Evolutionary conservation across 2,329 filamentous ascomycete species (phyloP), one percentile per base, ranked within the genome.

Genomic region (Calonectria hawksworthii): DNA sequence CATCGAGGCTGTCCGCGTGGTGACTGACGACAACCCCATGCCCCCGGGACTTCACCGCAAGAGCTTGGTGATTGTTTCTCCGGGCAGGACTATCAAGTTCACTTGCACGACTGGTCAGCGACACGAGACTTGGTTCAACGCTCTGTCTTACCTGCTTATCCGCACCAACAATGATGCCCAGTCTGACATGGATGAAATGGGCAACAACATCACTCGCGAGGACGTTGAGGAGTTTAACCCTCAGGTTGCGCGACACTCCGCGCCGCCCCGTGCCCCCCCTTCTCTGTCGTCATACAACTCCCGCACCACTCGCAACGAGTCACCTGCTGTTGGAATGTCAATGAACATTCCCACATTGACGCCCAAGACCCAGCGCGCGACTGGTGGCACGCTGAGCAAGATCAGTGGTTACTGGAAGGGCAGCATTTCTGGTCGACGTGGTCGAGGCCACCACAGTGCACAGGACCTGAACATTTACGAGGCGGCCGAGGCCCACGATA

Each of bases 81-180:
- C 96, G 26, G 96, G 96, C 65, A 93, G 97, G 78, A 93, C 93
- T 21, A 92, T 99, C 86, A 96, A 98, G 85, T 98, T 99, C 79
- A 99, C 97, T 1, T 98, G 96, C 76, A 93, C 95, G 2, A 99
- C 97, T 4, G 94, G 95, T 47, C 96, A 98, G 83, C 92, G 97
- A 75, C 97, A 99, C 82, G 97, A 99, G 87, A 99, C 96, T 0
- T 99, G 97, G 97, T 98, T 97, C 89, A 99, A 99, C 82, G 96
- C 97, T 0, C 89, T 99, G 70, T 98, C 95, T 1, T 99, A 99
- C 83, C 90, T 99, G 18, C 90, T 99, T 44, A 90, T 98, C 36
- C 93, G 96, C 59, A 96, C 93, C 32, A 89, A 92, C 38, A 88
- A 90, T 26, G 93, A 94, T 47, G 90, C 88, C n/a, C 90, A 91